These are phyloP conservation scores for Lathyrus aphaca DNA, from an alignment of 306 rosid genomes.

Conservation along the genomic window DNA sequence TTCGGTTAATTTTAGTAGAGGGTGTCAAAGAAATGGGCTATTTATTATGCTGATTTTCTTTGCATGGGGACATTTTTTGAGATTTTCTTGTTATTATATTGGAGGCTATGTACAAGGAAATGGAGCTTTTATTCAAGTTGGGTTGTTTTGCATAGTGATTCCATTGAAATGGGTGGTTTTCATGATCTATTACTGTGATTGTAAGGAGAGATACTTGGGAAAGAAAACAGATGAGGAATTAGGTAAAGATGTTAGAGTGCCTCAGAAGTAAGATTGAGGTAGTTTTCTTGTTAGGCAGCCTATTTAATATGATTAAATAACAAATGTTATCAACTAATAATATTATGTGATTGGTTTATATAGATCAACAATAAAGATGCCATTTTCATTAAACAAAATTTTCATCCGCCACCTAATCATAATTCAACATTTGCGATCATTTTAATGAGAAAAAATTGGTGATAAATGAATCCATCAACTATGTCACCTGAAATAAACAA, in stretches of 20 bases:
- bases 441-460: constrained; percentile 20
- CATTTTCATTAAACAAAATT: constrained; percentile 23
- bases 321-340: background rate
- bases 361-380: no score
- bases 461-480: constrained; percentile 39
- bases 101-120: constrained; percentile 42
- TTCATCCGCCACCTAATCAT: constrained; percentile 2
- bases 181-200: constrained; percentile 53
- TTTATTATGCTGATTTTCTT: constrained; percentile 59
- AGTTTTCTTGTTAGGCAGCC: background rate
- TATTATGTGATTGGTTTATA: no score
- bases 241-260: constrained; percentile 31
- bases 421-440: constrained; percentile 18
- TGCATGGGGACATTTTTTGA: constrained; percentile 48
- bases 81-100: constrained; percentile 45
- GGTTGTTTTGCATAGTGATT: constrained; percentile 49
- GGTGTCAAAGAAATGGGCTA: constrained; percentile 45
- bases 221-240: constrained; percentile 49
- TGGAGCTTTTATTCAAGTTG: constrained; percentile 39
- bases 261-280: background rate
- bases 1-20: constrained; percentile 49
- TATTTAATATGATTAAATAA: background rate
- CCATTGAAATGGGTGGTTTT: constrained; percentile 61
- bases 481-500: constrained; percentile 36
- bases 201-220: constrained; percentile 42